Evolutionary conservation across 2,329 filamentous ascomycete species (phyloP).

Genomic region (Hirsutella rhossiliensis): DNA sequence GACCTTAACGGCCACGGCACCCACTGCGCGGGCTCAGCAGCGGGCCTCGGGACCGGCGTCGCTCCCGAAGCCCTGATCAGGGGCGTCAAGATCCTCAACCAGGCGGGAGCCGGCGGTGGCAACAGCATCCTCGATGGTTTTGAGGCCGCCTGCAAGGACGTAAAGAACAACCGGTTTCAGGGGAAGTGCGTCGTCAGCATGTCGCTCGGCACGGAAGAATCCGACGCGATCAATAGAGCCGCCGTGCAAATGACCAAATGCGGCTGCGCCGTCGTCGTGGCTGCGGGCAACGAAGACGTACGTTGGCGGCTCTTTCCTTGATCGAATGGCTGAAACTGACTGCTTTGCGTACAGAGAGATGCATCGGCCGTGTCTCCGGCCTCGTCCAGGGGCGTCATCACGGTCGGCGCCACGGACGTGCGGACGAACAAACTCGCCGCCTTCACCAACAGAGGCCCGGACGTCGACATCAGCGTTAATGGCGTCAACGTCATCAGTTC

Average conservation of each 20-base stretch:
- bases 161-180: constrained; percentile 21
- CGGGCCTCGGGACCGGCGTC: constrained; percentile 47
- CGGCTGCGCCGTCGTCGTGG: constrained; percentile 45
- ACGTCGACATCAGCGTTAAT: constrained; percentile 43
- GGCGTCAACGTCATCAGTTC: constrained; percentile 38
- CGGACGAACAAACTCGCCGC: constrained; percentile 31
- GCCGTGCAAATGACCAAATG: constrained; percentile 34
- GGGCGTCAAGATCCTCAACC: constrained; percentile 50
- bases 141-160: constrained; percentile 40
- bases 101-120: constrained; percentile 22
- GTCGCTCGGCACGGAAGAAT: constrained; percentile 42
- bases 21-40: constrained; percentile 52
- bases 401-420: constrained; percentile 46
- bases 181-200: constrained; percentile 52
- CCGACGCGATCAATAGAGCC: constrained; percentile 40
- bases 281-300: constrained; percentile 45
- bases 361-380: constrained; percentile 39
- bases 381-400: constrained; percentile 43
- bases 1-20: constrained; percentile 53
- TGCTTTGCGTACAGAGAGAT: constrained; percentile 22
- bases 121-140: constrained; percentile 46
- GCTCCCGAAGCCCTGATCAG: constrained; percentile 43
- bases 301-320: constrained; percentile 5
- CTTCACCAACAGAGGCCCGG: constrained; percentile 47
- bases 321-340: background rate